Evolutionary conservation across 1,284 basidiomycete genomes (phyloP).

Genomic region (Chondrostereum purpureum): DNA sequence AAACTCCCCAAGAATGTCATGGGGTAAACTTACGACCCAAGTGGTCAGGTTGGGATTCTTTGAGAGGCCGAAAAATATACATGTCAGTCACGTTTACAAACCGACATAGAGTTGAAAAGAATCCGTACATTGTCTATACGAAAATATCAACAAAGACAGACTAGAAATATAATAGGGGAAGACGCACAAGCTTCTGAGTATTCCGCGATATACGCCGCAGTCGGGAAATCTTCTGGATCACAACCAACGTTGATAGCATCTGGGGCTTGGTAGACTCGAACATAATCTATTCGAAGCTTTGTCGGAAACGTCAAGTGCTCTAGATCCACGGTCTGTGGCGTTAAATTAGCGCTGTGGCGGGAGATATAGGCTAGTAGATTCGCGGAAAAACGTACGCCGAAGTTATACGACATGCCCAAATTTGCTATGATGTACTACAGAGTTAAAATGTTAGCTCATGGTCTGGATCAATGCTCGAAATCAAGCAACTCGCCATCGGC

Average conservation of each 20-base stretch:
- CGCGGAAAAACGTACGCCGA: no score
- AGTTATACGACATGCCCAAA: slow-evolving; percentile 61
- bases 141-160: no score
- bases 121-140: no score
- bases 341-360: no score
- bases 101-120: no score
- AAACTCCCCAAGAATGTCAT: no score
- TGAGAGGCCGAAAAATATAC: no score
- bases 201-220: slow-evolving; percentile 25
- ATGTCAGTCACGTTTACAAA: no score
- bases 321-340: slow-evolving; percentile 42
- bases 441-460: neutral
- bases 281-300: slow-evolving; percentile 58
- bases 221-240: slow-evolving; percentile 38
- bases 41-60: slow-evolving; percentile 29
- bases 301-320: slow-evolving; percentile 44
- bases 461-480: neutral
- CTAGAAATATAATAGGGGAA: neutral
- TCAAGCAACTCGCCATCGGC: slow-evolving; percentile 48
- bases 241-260: slow-evolving; percentile 48
- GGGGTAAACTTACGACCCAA: no score
- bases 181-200: slow-evolving; percentile 25
- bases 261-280: slow-evolving; percentile 41
- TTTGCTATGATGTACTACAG: slow-evolving; percentile 53
- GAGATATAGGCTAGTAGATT: no score